phyloP scores from a whole-genome alignment of 768 basidiomycete species.

The Podaxis mareebaensis region DNA sequence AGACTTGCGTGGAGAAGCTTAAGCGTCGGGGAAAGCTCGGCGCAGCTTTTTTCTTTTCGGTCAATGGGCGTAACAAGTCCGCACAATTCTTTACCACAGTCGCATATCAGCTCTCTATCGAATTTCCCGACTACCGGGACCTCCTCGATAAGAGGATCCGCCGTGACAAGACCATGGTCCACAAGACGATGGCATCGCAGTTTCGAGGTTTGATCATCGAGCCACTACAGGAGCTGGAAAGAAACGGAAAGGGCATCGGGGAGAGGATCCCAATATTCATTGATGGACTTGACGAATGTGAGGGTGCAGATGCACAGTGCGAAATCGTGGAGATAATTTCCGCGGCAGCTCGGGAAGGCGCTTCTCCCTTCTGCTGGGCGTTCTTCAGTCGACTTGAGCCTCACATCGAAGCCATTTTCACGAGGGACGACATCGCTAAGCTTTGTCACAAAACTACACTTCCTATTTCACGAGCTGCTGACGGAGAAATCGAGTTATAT shows the following conservation, averaged over 20 bases:
- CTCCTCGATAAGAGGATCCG: not conserved
- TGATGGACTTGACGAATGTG: conserved; percentile 3
- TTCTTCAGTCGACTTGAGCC: conserved; percentile 9
- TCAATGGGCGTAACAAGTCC: not conserved
- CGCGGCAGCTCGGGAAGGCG: not conserved
- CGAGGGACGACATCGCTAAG: not conserved
- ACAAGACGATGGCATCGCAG: not conserved
- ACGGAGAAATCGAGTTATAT: conserved; percentile 2
- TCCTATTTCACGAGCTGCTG: not conserved
- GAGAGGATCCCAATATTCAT: not conserved
- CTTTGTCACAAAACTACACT: not conserved
- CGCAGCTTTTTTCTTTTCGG: conserved; percentile 11
- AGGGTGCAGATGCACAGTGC: not conserved
- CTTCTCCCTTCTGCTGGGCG: not conserved
- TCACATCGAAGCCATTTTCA: not conserved
- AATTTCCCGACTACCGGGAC: not conserved
- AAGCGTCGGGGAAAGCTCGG: not conserved
- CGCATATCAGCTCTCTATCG: conserved; percentile 4
- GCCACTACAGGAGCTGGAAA: not conserved
- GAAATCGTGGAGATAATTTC: conserved; percentile 1
- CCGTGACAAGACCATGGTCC: not conserved
- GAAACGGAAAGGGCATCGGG: not conserved
- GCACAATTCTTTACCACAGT: not conserved
- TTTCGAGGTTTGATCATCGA: conserved; percentile 1
- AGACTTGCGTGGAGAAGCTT: conserved; percentile 6